Percentiles rank a stretch among this genome's conserved stretches.
Evolutionary conservation across 805 yeast genomes (phyloP).

Genomic region (Ogataea trehalophila): DNA sequence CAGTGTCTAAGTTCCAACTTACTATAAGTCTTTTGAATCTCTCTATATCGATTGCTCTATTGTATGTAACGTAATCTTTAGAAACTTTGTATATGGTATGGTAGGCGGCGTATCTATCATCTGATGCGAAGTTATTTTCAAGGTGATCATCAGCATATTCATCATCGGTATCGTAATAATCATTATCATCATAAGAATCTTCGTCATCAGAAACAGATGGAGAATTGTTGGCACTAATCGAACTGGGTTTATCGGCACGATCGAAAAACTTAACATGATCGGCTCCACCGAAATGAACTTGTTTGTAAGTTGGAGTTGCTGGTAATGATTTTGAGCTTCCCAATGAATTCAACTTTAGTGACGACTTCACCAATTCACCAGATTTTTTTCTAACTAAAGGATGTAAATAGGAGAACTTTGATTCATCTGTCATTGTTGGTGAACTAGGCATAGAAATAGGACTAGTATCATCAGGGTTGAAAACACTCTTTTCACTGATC

Average conservation of each 20-base stretch:
- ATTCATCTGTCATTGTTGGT: neutral
- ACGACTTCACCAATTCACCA: conserved; percentile 81
- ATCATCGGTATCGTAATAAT: conserved; percentile 23
- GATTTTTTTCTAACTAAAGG: conserved; percentile 72
- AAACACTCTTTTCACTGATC: neutral
- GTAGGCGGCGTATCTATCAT: conserved; percentile 8
- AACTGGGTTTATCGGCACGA: conserved; percentile 68
- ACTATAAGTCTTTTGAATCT: conserved; percentile 20
- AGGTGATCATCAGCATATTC: conserved; percentile 16
- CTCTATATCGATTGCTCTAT: conserved; percentile 12
- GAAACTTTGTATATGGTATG: conserved; percentile 14
- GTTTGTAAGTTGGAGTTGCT: conserved; percentile 56
- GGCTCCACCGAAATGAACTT: conserved; percentile 81
- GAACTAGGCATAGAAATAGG: conserved; percentile 1
- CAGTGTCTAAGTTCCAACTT: conserved; percentile 41
- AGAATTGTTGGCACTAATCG: conserved; percentile 64
- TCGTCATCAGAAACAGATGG: conserved; percentile 39
- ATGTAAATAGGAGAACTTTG: conserved; percentile 15
- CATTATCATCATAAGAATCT: conserved; percentile 27
- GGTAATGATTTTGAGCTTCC: conserved; percentile 39
- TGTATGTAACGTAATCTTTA: conserved; percentile 12
- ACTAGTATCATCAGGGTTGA: neutral
- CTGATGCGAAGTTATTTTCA: conserved; percentile 1
- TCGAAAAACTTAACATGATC: conserved; percentile 70
- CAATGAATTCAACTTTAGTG: conserved; percentile 44